Conservation (phyloP, 2,329 filamentous ascomycete genomes). For the Botrytis galanthina region DNA sequence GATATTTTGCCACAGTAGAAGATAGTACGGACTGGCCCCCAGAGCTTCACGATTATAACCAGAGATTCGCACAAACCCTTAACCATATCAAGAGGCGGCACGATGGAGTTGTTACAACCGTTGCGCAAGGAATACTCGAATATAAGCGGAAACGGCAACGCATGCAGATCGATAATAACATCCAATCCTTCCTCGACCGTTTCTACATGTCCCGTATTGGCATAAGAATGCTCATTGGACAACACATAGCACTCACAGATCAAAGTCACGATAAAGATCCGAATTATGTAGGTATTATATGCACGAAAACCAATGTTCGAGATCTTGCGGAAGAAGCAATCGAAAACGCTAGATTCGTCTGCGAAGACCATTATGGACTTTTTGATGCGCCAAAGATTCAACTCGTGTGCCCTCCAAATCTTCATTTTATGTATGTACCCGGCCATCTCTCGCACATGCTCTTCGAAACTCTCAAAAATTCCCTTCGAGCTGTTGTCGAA, state of each 20-base stretch:
- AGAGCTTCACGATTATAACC: slow-evolving; percentile 91
- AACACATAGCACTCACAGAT: slow-evolving; percentile 95
- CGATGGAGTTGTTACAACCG: slow-evolving; percentile 95
- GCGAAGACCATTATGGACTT: slow-evolving; percentile 95
- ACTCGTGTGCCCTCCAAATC: slow-evolving; percentile 87
- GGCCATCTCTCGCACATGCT: slow-evolving; percentile 99
- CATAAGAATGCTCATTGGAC: slow-evolving; percentile 97
- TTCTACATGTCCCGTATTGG: slow-evolving; percentile 99
- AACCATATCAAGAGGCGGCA: slow-evolving; percentile 95
- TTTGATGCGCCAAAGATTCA: slow-evolving; percentile 97
- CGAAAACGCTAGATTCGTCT: slow-evolving; percentile 98
- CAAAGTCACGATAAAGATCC: slow-evolving; percentile 86
- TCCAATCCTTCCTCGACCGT: slow-evolving; percentile 94
- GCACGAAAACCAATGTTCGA: slow-evolving; percentile 94
- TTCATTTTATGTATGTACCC: slow-evolving; percentile 99
- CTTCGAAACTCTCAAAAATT: slow-evolving; percentile 99
- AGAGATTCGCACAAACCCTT: slow-evolving; percentile 80
- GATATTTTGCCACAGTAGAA: slow-evolving; percentile 92
- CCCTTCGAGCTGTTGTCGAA: slow-evolving; percentile 92
- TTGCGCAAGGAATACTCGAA: slow-evolving; percentile 95
- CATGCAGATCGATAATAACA: slow-evolving; percentile 97
- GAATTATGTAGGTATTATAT: slow-evolving; percentile 97
- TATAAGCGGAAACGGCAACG: slow-evolving; percentile 96
- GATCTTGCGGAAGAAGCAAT: slow-evolving; percentile 96
- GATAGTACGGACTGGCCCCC: slow-evolving; percentile 89